phyloP scores from a whole-genome alignment of 192 early-diverging fungal species.

The Mortierella alpina region DNA sequence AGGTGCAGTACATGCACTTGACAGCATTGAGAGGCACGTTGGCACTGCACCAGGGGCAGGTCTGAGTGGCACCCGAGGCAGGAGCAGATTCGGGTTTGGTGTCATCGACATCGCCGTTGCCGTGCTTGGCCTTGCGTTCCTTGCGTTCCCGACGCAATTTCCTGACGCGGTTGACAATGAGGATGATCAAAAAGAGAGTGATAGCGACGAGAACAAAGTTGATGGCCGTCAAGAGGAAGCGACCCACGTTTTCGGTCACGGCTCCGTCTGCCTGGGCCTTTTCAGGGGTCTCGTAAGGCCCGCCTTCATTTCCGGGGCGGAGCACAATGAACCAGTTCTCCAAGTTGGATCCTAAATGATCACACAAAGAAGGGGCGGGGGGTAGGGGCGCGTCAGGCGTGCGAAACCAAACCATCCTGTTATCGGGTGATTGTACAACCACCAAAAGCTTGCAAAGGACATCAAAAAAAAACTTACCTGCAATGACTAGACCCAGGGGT shows the following conservation, averaged over 20 bases:
- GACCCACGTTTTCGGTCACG: constrained; percentile 57
- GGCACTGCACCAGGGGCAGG: constrained; percentile 55
- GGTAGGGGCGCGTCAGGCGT: background rate
- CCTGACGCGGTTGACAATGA: constrained; percentile 5
- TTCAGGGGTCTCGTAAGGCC: constrained; percentile 28
- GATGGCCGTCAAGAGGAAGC: constrained; percentile 46
- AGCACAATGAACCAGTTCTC: constrained; percentile 60
- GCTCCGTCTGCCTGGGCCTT: constrained; percentile 55
- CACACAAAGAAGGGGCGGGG: background rate
- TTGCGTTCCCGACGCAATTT: constrained; percentile 12
- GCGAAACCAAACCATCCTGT: no score
- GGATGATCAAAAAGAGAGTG: constrained; percentile 50
- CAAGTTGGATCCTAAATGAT: constrained; percentile 47
- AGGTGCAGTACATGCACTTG: constrained; percentile 59
- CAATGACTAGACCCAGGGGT: constrained; percentile 55
- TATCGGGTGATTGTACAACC: no score
- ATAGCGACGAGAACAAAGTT: constrained; percentile 49
- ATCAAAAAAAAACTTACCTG: constrained; percentile 28
- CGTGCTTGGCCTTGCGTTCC: constrained; percentile 2
- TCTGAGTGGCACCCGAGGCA: constrained; percentile 25
- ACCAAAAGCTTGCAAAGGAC: background rate
- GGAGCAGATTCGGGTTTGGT: constrained; percentile 48
- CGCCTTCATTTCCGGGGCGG: constrained; percentile 11
- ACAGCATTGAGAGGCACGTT: constrained; percentile 49
- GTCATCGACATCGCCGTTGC: constrained; percentile 16